phyloP scores from a whole-genome alignment of 2,329 filamentous ascomycete species.

The Fusarium piperis region DNA sequence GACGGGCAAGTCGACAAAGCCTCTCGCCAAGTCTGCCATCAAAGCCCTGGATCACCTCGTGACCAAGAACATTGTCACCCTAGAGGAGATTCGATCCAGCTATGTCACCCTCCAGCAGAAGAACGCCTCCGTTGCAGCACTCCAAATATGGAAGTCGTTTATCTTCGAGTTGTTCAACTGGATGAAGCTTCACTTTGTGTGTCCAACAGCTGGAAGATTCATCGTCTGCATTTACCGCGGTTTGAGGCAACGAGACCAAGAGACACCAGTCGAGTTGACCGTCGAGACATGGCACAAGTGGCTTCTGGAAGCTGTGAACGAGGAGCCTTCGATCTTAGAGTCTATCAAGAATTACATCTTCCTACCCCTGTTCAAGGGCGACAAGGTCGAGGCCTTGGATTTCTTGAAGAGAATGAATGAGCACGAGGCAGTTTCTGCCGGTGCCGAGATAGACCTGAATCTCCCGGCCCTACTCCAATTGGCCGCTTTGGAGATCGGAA shows the following conservation, averaged over 20 bases:
- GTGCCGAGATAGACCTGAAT: constrained; percentile 57
- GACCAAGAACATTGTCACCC: constrained; percentile 65
- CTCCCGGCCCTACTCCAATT: constrained; percentile 69
- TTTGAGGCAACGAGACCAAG: constrained; percentile 49
- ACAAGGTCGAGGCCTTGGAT: constrained; percentile 61
- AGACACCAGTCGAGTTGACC: constrained; percentile 41
- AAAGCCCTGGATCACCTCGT: constrained; percentile 74
- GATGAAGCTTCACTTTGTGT: constrained; percentile 67
- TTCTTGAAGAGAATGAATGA: constrained; percentile 70
- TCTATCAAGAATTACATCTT: constrained; percentile 73
- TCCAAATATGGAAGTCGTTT: constrained; percentile 61
- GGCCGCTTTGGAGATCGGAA: constrained; percentile 75
- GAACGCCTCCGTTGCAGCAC: not conserved
- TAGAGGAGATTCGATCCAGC: constrained; percentile 55
- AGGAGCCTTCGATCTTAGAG: constrained; percentile 64
- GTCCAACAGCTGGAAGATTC: constrained; percentile 69
- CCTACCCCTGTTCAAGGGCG: constrained; percentile 68
- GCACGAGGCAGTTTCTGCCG: constrained; percentile 57
- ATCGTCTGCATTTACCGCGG: constrained; percentile 65
- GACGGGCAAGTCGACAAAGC: constrained; percentile 67
- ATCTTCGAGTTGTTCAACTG: constrained; percentile 61
- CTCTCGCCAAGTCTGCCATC: constrained; percentile 75
- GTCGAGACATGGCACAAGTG: constrained; percentile 64
- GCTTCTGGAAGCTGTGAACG: constrained; percentile 61
- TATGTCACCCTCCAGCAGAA: constrained; percentile 54